phyloP scores from a whole-genome alignment of 2,329 filamentous ascomycete genomes.

The Botrytis deweyae region DNA sequence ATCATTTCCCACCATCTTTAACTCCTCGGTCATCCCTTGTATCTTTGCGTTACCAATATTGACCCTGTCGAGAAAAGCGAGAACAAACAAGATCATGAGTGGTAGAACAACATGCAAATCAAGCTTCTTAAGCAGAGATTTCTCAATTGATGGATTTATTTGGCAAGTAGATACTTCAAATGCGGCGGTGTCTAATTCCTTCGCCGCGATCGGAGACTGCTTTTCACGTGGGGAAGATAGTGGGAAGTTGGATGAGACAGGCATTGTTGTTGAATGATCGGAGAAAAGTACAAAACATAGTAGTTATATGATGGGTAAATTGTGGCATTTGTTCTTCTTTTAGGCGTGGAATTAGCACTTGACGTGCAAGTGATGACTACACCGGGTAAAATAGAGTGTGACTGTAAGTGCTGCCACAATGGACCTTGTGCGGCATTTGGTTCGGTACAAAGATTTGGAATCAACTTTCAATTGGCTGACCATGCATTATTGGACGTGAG shows the following conservation, averaged over 20 bases:
- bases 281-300: background rate
- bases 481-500: background rate
- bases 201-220: no score
- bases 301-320: no score
- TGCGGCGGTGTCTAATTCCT: background rate
- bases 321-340: background rate
- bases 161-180: background rate
- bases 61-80: constrained; percentile 71
- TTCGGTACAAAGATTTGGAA: background rate
- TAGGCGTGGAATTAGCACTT: background rate
- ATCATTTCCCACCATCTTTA: constrained; percentile 48
- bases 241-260: background rate
- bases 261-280: background rate
- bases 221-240: background rate
- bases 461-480: background rate
- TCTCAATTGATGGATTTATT: constrained; percentile 19
- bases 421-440: background rate
- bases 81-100: constrained; percentile 65
- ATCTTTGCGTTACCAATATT: constrained; percentile 76
- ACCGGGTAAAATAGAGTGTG: background rate
- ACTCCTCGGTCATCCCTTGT: constrained; percentile 64
- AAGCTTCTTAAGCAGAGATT: constrained; percentile 28
- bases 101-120: constrained; percentile 31
- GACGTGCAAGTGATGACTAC: background rate
- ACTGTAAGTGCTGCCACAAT: background rate